Evolutionary conservation across 169 alveolate genomes (phyloP).

Genomic region (Cryptosporidium viatorum): DNA sequence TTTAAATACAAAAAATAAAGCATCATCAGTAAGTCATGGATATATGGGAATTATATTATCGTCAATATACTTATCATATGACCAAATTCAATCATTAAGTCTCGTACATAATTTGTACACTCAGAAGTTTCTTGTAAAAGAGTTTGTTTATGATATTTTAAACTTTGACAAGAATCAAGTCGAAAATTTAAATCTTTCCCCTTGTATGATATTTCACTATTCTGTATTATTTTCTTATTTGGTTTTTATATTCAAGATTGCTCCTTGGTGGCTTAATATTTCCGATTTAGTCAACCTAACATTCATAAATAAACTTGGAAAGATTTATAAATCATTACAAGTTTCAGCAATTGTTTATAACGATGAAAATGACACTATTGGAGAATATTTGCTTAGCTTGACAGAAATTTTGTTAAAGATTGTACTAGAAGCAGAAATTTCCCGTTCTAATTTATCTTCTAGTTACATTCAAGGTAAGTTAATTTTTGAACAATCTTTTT

Average conservation of each 20-base stretch:
- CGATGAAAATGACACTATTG: not conserved
- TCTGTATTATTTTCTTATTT: not conserved
- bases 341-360: not conserved
- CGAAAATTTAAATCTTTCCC: not conserved
- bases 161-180: not conserved
- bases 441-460: not conserved
- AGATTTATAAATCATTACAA: conserved; percentile 9
- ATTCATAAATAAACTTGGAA: conserved; percentile 15
- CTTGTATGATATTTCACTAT: not conserved
- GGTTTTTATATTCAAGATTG: not conserved
- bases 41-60: conserved; percentile 6
- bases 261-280: conserved; percentile 70
- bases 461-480: conserved; percentile 1
- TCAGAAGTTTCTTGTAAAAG: conserved; percentile 22
- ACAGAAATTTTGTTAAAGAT: conserved; percentile 18
- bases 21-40: not conserved
- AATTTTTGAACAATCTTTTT: not conserved
- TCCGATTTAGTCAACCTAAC: not conserved
- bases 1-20: not conserved
- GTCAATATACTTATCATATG: not conserved
- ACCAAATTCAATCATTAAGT: not conserved
- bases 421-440: not conserved
- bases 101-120: conserved; percentile 25
- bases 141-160: conserved; percentile 3
- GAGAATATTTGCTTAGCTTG: not conserved